Base-by-base conservation (phyloP, 345 rosid genomes). In the Erucastrum elatum region DNA sequence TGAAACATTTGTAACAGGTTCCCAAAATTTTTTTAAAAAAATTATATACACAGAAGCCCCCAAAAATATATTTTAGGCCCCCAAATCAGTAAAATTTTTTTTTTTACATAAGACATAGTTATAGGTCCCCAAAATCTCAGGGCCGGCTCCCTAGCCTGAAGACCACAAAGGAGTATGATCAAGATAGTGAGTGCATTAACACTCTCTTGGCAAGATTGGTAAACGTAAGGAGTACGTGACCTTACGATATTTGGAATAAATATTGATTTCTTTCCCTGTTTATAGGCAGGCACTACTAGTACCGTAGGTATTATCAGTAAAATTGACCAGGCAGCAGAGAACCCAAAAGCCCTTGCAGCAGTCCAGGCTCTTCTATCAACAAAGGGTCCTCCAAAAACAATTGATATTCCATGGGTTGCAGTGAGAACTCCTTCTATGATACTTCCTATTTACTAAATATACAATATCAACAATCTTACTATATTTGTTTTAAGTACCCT, bases 91-190 rank as follows among this genome's bases (percentile, higher is more conserved):
- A n/a, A n/a, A n/a, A n/a, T n/a, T n/a, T n/a, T n/a, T n/a, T n/a
- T n/a, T n/a, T n/a, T n/a, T n/a, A n/a, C n/a, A n/a, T n/a, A n/a
- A n/a, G n/a, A n/a, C n/a, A n/a, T n/a, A n/a, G n/a, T n/a, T n/a
- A n/a, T n/a, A n/a, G n/a, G n/a, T n/a, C n/a, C n/a, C n/a, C n/a
- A n/a, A n/a, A n/a, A n/a, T n/a, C n/a, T n/a, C n/a, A n/a, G n/a
- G n/a, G n/a, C n/a, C n/a, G n/a, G n/a, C n/a, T n/a, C n/a, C n/a
- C n/a, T n/a, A n/a, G n/a, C 67, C 92, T 95, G 66, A 90, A 88
- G 83, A 71, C 85, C 58, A 96, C 98, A 53, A 95, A 95, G 84
- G 99, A 95, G 71, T 89, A 82, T 83, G 99, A 93, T 72, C 81
- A 87, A 58, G 97, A 95, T 37, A 21, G 21, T 21, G 21, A 21